Base-by-base conservation (phyloP, 495 filamentous ascomycete species). In the Penicillium crystallinum region DNA sequence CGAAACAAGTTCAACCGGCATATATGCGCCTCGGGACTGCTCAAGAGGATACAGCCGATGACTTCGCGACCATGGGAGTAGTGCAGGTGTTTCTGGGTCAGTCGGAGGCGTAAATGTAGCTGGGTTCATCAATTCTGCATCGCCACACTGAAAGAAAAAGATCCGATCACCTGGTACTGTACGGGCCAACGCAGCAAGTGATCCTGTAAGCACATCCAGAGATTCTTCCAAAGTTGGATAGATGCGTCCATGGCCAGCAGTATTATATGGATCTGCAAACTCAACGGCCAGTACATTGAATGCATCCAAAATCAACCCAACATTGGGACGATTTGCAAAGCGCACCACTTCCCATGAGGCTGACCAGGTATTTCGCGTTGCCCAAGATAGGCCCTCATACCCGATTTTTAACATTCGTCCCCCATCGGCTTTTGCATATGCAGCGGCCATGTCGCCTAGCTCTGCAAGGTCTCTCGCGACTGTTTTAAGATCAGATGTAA, bases 281-380 rank as follows among this genome's bases (percentile, higher is more conserved):
- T 89, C 84, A n/a, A 79, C 76, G 0, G 83, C 84, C 0, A 78
- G 77, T 5, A 79, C 78, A 57, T 88, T 84, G 63, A 88, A 88
- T 0, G 85, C 85, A 64, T 89, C 85, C 9, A 88, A 69, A 53
- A 84, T 84, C 25, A 88, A 61, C 1, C 86, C 83, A 10, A 87
- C 68, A 58, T 89, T 88, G 0, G 64, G 62, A 2, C 81, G 62
- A 57, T 82, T 69, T 1, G 78, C 84, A 33, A 72, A 70, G 31
- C 76, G 59, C 21, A 84, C 77, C 12, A 80, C 81, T 21, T 78
- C 70, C 78, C 80, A 87, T 6, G 81, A 80, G 14, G 80, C 68
- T 11, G 66, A 66, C 85, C 84, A 89, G 11, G 66, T 77, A 30
- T 84, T 82, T 15, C 75, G 72, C 4, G 78, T 77, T 4, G 81